phyloP scores from a whole-genome alignment of 805 yeast genomes.

The Candida fluviatilis region DNA sequence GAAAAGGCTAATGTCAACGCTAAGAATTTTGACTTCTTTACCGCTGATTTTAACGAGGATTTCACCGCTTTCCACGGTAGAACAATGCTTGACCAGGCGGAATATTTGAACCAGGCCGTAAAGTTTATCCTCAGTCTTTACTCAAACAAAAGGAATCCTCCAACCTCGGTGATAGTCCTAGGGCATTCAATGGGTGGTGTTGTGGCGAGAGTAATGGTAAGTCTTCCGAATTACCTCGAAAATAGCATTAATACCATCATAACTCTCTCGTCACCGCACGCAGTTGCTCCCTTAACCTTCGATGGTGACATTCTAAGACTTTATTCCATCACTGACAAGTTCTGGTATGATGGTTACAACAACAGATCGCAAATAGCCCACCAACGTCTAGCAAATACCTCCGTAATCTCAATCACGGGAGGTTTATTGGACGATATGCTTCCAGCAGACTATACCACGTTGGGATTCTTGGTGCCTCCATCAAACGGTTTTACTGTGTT shows the following conservation, averaged over 20 bases:
- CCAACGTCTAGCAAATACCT: constrained; percentile 49
- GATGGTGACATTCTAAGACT: constrained; percentile 81
- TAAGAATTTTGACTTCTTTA: constrained; percentile 71
- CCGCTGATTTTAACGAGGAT: constrained; percentile 94
- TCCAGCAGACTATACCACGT: constrained; percentile 86
- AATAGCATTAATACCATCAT: constrained; percentile 78
- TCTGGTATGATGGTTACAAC: constrained; percentile 65
- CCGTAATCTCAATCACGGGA: constrained; percentile 85
- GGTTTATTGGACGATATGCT: constrained; percentile 74
- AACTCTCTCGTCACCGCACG: constrained; percentile 88
- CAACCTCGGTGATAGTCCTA: constrained; percentile 68
- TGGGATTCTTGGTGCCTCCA: constrained; percentile 67
- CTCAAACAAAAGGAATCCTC: constrained; percentile 36
- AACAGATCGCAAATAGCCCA: constrained; percentile 31
- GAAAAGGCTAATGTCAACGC: constrained; percentile 26
- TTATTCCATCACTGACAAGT: constrained; percentile 69
- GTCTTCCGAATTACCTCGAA: constrained; percentile 68
- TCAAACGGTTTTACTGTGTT: constrained; percentile 77
- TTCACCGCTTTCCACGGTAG: constrained; percentile 95
- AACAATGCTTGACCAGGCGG: constrained; percentile 91
- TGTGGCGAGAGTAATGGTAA: constrained; percentile 80
- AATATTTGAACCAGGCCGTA: constrained; percentile 85
- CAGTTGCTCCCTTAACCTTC: constrained; percentile 88
- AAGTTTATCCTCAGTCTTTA: constrained; percentile 70
- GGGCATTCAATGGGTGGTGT: constrained; percentile 99